Percentiles rank a stretch among this genome's conserved stretches.
Conservation (phyloP, 768 basidiomycete genomes). For the Crepidotus variabilis region DNA sequence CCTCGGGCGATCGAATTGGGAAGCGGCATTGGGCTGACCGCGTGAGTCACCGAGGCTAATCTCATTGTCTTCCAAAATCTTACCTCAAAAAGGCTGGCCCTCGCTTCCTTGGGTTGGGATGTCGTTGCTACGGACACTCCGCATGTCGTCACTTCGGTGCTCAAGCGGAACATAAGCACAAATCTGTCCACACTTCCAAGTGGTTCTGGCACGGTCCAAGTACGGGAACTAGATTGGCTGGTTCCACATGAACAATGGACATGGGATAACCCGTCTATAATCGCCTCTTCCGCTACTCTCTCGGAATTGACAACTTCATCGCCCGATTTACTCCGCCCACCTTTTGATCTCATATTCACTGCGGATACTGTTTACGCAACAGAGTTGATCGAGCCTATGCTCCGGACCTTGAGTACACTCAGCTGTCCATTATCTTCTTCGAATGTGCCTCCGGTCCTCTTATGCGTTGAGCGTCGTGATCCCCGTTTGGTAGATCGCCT, state of each 20-base stretch:
- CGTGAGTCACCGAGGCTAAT: conserved; percentile 38
- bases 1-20: conserved; percentile 70
- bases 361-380: conserved; percentile 79
- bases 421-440: conserved; percentile 27
- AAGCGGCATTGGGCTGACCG: conserved; percentile 76
- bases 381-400: conserved; percentile 62
- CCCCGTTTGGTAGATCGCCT: conserved; percentile 56
- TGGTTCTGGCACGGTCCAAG: conserved; percentile 45
- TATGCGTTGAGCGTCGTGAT: conserved; percentile 79
- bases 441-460: conserved; percentile 47
- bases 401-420: conserved; percentile 60
- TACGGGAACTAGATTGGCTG: conserved; percentile 71
- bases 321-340: conserved; percentile 35
- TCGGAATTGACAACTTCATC: conserved; percentile 14
- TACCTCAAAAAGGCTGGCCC: conserved; percentile 46
- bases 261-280: conserved; percentile 42
- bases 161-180: conserved; percentile 53
- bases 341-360: conserved; percentile 75
- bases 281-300: conserved; percentile 25
- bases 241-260: conserved; percentile 50
- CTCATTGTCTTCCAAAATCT: conserved; percentile 6
- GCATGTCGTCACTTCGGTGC: conserved; percentile 59
- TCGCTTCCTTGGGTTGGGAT: conserved; percentile 68
- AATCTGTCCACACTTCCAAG: conserved; percentile 36
- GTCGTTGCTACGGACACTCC: conserved; percentile 75